These are phyloP conservation scores for Tuber brumale DNA, from an alignment of 495 filamentous ascomycete species.

Conservation along the genomic window DNA sequence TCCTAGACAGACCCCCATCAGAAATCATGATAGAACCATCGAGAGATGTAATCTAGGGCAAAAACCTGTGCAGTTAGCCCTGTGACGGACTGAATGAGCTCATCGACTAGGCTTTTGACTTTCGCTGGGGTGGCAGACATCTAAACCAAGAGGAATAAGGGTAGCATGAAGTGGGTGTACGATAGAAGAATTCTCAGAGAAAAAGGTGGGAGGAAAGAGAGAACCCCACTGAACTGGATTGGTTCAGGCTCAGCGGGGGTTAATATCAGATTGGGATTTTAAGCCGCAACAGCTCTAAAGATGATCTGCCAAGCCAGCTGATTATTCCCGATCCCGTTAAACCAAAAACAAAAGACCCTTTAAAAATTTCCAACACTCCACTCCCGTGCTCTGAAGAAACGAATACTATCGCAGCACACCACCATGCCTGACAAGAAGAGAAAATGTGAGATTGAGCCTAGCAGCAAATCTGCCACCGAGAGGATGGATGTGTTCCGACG, in stretches of 20 bases:
- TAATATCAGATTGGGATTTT: background rate
- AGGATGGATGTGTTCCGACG: slow-evolving; percentile 60
- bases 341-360: slow-evolving; percentile 16
- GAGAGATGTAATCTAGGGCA: background rate
- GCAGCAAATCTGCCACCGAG: slow-evolving; percentile 6
- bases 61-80: slow-evolving; percentile 29
- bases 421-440: slow-evolving; percentile 22
- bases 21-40: background rate
- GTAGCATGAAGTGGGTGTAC: background rate
- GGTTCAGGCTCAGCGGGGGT: background rate
- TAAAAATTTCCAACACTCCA: slow-evolving; percentile 8
- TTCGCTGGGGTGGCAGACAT: slow-evolving; percentile 31
- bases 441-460: background rate
- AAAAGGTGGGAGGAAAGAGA: background rate
- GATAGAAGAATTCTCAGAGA: background rate
- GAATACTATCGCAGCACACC: background rate
- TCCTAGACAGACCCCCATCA: slow-evolving; percentile 39
- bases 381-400: background rate
- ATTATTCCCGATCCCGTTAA: slow-evolving; percentile 1
- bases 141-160: background rate
- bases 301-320: background rate
- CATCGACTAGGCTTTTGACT: slow-evolving; percentile 30
- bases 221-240: background rate
- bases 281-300: background rate
- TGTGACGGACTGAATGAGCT: slow-evolving; percentile 30